Evolutionary conservation across 371 early-diverging fungal genomes (phyloP).

Genomic region (Rhizopus delemar): DNA sequence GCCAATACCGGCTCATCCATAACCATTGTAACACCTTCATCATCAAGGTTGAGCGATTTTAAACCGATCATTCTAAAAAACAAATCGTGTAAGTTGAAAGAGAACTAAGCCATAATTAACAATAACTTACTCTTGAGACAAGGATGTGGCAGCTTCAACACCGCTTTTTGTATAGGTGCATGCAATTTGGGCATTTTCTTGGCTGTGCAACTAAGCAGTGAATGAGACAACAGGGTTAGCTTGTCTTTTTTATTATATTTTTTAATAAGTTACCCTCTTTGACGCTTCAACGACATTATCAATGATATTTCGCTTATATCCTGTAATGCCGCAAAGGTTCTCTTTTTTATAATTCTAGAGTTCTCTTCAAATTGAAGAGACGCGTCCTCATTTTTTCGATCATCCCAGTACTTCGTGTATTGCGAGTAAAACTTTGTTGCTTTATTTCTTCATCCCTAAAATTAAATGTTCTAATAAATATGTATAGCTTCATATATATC

Average conservation of each 20-base stretch:
- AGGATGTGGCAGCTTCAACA: slow-evolving; percentile 2
- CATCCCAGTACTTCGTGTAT: too few species aligned
- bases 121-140: slow-evolving; percentile 2
- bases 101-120: slow-evolving; percentile 2
- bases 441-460: too few species aligned
- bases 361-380: too few species aligned
- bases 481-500: too few species aligned
- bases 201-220: slow-evolving; percentile 1
- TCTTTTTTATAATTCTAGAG: too few species aligned
- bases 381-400: too few species aligned
- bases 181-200: slow-evolving; percentile 1
- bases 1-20: slow-evolving; percentile 2
- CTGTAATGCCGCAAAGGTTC: too few species aligned
- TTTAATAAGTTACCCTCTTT: neutral
- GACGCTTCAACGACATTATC: too few species aligned
- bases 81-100: slow-evolving; percentile 5
- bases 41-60: slow-evolving; percentile 5
- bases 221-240: slow-evolving; percentile 2
- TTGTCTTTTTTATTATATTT: slow-evolving; percentile 7
- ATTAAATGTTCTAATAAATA: too few species aligned
- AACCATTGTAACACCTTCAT: slow-evolving; percentile 5
- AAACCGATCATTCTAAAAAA: slow-evolving; percentile 2
- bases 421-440: too few species aligned
- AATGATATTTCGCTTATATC: too few species aligned
- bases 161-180: neutral